Evolutionary conservation across 1,139 yeast species (phyloP).

Genomic region (Candida sp.): DNA sequence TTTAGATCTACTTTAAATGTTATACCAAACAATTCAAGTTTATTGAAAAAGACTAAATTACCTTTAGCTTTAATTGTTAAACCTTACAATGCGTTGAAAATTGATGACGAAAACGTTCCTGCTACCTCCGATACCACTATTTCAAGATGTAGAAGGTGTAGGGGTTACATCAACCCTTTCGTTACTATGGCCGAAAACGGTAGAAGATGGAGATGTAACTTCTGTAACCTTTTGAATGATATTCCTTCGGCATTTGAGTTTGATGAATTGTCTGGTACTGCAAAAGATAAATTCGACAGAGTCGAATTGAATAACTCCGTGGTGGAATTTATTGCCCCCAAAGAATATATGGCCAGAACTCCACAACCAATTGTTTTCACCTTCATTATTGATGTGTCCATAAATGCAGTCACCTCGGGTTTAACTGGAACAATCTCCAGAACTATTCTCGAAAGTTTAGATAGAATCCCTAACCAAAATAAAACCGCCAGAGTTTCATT

Average conservation of each 20-base stretch:
- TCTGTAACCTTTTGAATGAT: conserved; percentile 88
- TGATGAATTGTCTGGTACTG: conserved; percentile 54
- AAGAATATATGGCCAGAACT: conserved; percentile 90
- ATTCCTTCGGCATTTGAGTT: conserved; percentile 82
- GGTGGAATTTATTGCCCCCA: conserved; percentile 92
- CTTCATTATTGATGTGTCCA: conserved; percentile 84
- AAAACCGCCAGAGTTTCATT: conserved; percentile 83
- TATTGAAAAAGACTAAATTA: conserved; percentile 83
- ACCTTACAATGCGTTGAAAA: conserved; percentile 78
- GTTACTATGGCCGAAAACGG: conserved; percentile 76
- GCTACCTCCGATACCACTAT: conserved; percentile 75
- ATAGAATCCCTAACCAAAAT: conserved; percentile 83
- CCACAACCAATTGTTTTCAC: conserved; percentile 94
- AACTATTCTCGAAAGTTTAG: conserved; percentile 83
- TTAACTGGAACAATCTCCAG: conserved; percentile 84
- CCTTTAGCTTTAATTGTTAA: conserved; percentile 89
- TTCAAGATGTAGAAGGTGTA: conserved; percentile 95
- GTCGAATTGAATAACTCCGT: conserved; percentile 82
- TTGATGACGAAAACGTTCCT: conserved; percentile 68
- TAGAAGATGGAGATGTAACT: conserved; percentile 92
- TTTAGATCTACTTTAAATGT: conserved; percentile 89
- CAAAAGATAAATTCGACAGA: conserved; percentile 69
- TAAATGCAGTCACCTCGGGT: conserved; percentile 76
- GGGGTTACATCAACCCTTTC: conserved; percentile 93
- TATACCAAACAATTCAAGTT: conserved; percentile 66